phyloP scores from a whole-genome alignment of 352 stramenopile species.

The Phytophthora brassicae region DNA sequence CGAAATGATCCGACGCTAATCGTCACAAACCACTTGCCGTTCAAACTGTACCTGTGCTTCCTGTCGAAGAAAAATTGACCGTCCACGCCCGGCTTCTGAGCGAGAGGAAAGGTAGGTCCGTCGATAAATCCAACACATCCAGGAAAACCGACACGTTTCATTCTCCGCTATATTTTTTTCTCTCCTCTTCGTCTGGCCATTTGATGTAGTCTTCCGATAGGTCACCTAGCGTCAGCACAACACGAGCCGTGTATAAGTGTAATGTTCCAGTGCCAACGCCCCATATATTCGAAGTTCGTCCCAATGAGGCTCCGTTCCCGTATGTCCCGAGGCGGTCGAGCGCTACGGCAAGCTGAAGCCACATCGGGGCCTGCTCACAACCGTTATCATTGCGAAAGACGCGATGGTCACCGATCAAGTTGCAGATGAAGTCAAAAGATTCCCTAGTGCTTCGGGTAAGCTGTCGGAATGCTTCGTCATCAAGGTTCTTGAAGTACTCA shows the following conservation, averaged over 20 bases:
- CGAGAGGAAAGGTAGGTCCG: conserved; percentile 13
- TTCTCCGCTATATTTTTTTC: background rate
- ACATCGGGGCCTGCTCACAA: too few species aligned
- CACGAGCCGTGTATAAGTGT: background rate
- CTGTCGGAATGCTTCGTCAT: too few species aligned
- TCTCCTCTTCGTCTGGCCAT: background rate
- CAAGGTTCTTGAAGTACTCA: too few species aligned
- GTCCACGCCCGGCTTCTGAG: conserved; percentile 17
- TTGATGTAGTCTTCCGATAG: background rate
- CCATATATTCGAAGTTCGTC: background rate
- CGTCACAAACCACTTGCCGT: conserved; percentile 23
- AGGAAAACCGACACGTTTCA: background rate
- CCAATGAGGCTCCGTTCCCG: conserved; percentile 2
- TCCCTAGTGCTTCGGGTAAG: too few species aligned
- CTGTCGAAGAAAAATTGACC: conserved; percentile 17
- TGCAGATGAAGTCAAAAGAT: too few species aligned
- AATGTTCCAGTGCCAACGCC: conserved; percentile 2
- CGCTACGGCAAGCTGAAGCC: background rate
- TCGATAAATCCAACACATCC: conserved; percentile 23
- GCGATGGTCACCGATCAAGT: too few species aligned
- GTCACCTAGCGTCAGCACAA: background rate
- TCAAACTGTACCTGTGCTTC: conserved; percentile 22
- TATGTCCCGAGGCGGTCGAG: background rate
- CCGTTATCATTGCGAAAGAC: too few species aligned
- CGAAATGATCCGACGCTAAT: conserved; percentile 9